Evolutionary conservation across 148 eudicot species (phyloP).

Genomic region (Arbutus unedo): DNA sequence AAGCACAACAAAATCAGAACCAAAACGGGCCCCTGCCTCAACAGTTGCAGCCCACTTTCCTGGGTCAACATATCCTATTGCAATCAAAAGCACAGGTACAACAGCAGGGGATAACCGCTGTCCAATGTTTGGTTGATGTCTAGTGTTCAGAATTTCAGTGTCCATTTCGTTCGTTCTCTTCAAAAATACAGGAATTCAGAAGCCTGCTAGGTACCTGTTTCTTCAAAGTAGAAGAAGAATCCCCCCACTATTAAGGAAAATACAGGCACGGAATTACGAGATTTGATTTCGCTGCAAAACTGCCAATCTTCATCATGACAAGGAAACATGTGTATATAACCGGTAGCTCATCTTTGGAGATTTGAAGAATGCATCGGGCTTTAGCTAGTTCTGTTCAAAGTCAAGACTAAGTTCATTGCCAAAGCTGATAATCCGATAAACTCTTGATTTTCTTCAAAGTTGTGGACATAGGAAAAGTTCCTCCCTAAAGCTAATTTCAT

Average conservation of each 20-base stretch:
- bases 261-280: background rate
- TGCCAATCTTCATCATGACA: background rate
- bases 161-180: constrained; percentile 37
- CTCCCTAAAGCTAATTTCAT: background rate
- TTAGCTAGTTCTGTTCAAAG: background rate
- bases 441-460: background rate
- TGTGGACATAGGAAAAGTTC: background rate
- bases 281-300: background rate
- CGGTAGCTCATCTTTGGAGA: background rate
- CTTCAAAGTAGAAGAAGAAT: constrained; percentile 9
- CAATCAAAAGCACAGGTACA: constrained; percentile 57
- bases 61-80: constrained; percentile 78
- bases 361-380: background rate
- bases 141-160: constrained; percentile 21
- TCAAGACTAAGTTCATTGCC: constrained; percentile 9
- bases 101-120: constrained; percentile 49
- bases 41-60: constrained; percentile 86
- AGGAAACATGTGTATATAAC: background rate
- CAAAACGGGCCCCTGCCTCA: constrained; percentile 88
- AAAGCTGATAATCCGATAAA: background rate
- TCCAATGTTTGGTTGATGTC: constrained; percentile 22
- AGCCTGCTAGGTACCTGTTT: background rate
- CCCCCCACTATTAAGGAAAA: constrained; percentile 1
- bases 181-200: background rate
- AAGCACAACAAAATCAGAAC: constrained; percentile 51